These are phyloP conservation scores for Lophiotrema nucula DNA, from an alignment of 495 filamentous ascomycete species.

Conservation along the genomic window DNA sequence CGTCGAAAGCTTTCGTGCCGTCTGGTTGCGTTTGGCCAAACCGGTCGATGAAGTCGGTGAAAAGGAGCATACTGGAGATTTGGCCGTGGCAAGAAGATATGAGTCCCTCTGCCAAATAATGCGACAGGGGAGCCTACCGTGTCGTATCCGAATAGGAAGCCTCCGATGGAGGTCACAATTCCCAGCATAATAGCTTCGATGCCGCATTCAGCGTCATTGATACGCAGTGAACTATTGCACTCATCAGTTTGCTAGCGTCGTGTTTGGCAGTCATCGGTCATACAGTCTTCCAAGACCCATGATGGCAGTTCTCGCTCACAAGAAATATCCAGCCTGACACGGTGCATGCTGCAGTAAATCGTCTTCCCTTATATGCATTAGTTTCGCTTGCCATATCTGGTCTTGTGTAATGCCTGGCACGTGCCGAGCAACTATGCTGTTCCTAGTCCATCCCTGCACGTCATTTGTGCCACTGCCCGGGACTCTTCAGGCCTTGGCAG, in stretches of 20 bases:
- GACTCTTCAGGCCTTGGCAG: not conserved
- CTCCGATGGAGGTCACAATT: slow-evolving; percentile 17
- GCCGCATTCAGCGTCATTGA: slow-evolving; percentile 26
- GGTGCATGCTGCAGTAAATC: not conserved
- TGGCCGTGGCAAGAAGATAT: not conserved
- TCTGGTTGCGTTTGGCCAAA: slow-evolving; percentile 11
- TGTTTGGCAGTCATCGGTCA: not conserved
- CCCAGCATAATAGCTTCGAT: slow-evolving; percentile 23
- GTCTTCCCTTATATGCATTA: not conserved
- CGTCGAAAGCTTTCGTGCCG: not conserved
- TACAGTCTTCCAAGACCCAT: slow-evolving; percentile 15
- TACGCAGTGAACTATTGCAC: slow-evolving; percentile 5
- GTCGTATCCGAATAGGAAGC: slow-evolving; percentile 28
- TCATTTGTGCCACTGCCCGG: not conserved
- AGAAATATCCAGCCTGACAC: not conserved
- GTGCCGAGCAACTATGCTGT: not conserved
- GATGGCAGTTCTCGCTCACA: not conserved
- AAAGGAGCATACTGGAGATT: slow-evolving; percentile 17
- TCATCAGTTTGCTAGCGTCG: not conserved
- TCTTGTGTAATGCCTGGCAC: slow-evolving; percentile 1
- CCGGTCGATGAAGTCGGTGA: slow-evolving; percentile 20
- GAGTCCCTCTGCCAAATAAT: not conserved
- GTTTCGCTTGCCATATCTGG: no score
- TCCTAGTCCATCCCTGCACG: not conserved
- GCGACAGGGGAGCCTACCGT: not conserved